phyloP scores from a whole-genome alignment of 1,284 basidiomycete genomes.

The Cryptococcus wingfieldii region DNA sequence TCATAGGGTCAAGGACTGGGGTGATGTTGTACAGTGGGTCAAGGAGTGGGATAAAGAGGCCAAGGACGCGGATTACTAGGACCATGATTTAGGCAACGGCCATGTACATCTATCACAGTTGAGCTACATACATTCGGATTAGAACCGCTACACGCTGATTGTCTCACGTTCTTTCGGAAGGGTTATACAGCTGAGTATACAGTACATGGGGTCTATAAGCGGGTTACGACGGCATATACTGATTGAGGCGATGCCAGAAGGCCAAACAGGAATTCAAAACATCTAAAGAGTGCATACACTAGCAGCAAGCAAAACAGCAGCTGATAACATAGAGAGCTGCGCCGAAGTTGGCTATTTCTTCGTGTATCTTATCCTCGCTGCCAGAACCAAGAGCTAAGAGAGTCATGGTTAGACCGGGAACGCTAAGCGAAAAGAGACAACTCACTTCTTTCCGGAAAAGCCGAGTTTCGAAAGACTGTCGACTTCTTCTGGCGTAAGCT shows the following conservation, averaged over 20 bases:
- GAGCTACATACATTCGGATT: no score
- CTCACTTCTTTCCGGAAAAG: constrained; percentile 26
- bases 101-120: background rate
- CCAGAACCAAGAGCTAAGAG: constrained; percentile 4
- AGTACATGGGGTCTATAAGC: no score
- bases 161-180: no score
- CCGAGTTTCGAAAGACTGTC: constrained; percentile 15
- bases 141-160: no score
- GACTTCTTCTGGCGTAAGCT: constrained; percentile 23
- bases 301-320: no score
- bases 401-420: background rate
- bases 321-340: no score
- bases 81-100: background rate
- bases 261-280: no score
- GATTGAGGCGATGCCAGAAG: no score
- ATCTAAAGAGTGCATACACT: no score
- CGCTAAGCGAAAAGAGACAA: background rate
- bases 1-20: constrained; percentile 22
- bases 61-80: background rate
- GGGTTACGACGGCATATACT: no score
- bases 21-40: constrained; percentile 34
- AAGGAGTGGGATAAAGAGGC: constrained; percentile 27
- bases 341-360: background rate
- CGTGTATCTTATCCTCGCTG: constrained; percentile 3
- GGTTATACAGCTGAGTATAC: no score